Base-by-base conservation (phyloP, 768 basidiomycete genomes). In the Ramaria sp. region DNA sequence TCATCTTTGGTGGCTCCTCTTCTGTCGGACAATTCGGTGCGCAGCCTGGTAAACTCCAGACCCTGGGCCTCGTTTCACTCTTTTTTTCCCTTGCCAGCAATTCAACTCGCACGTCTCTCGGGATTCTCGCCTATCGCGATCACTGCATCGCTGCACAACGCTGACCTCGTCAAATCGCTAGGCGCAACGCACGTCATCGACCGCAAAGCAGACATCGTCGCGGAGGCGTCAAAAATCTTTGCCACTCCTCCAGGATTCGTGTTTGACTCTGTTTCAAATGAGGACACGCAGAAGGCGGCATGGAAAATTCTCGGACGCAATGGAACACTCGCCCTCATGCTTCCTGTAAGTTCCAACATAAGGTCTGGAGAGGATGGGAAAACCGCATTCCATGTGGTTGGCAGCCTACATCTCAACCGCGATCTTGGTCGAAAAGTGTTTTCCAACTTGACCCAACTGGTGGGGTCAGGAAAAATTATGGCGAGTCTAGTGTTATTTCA, bases 1-100 rank as follows among this genome's bases (percentile, higher is more conserved):
- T 79, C 32, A 69, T 79, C 51, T 62, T 76, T 15, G 78, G 77
- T 27, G 77, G 77, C 5, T 62, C 70, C 24, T 70, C 71, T 42
- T 76, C 74, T 34, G 73, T 77, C 2, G 77, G 78, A 36, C 75
- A 78, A 68, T 72, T 67, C 27, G 73, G 77, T 73, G 64, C 59
- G 68, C 59, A 56, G 45, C 36, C 12, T 38, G 20, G 7, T 22
- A 15, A 12, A 13, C 38, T 30, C 13, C 41, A 15, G n/a, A 18
- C n/a, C 18, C 15, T 24, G 25, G 16, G 25, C 38, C 13, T 22
- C 20, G 2, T 12, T 27, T 32, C 24, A 16, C 36, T 39, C 1
- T 22, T 7, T 25, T 3, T 25, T 12, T 3, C n/a, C 36, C 12
- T 32, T 32, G 20, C 12, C 55, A 73, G 72, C 58, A 18, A 65